Evolutionary conservation across 495 filamentous ascomycete genomes (phyloP).

Genomic region (Penicillium steckii): DNA sequence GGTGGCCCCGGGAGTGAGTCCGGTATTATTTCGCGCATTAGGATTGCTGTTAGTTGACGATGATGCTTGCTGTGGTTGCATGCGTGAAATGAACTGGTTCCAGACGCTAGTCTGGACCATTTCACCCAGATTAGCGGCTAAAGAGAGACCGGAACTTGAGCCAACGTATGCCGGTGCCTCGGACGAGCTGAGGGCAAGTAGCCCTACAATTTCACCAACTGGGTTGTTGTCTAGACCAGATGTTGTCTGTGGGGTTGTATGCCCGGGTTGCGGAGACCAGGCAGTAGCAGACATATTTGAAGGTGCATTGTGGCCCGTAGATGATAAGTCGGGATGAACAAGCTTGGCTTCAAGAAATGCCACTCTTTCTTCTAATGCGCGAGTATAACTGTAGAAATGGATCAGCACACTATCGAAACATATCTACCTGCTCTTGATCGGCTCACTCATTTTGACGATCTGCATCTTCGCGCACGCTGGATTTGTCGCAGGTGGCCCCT

Average conservation of each 20-base stretch:
- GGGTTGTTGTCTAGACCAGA: constrained; percentile 39
- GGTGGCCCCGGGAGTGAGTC: constrained; percentile 2
- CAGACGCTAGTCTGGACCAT: constrained; percentile 55
- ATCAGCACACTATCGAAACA: constrained; percentile 5
- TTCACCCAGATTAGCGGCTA: constrained; percentile 50
- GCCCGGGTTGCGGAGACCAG: constrained; percentile 26
- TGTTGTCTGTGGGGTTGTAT: constrained; percentile 20
- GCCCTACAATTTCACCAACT: constrained; percentile 51
- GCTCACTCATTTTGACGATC: constrained; percentile 44
- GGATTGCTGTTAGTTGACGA: not conserved
- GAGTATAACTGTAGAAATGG: constrained; percentile 37
- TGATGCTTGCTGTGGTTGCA: constrained; percentile 19
- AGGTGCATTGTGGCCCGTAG: constrained; percentile 13
- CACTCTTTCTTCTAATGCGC: constrained; percentile 47
- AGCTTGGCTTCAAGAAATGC: constrained; percentile 44
- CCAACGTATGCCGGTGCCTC: constrained; percentile 54
- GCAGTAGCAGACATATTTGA: constrained; percentile 19
- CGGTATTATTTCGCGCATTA: not conserved
- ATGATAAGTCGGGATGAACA: constrained; percentile 17
- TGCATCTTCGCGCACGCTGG: constrained; percentile 43
- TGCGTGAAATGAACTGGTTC: constrained; percentile 47
- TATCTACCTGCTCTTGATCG: too few species aligned
- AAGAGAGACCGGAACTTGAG: constrained; percentile 49
- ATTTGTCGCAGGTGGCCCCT: constrained; percentile 46
- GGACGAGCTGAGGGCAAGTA: constrained; percentile 46